Evolutionary conservation across 257 asterid species (phyloP), one percentile per base, ranked within the genome.

Genomic region (Fraxinus quadrangulata): DNA sequence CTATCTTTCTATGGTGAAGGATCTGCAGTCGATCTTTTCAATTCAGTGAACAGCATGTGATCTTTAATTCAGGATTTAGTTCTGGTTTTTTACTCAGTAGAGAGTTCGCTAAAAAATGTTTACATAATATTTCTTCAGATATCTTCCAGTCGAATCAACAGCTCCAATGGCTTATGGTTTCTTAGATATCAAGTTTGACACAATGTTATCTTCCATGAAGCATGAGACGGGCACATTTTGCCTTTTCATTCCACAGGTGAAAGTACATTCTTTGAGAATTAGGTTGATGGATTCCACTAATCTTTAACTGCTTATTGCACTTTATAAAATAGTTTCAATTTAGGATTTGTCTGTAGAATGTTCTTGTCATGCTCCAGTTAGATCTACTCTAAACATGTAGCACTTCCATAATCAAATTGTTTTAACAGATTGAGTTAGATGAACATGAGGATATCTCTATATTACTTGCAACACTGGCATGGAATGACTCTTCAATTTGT

Each of bases 221-320:
- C 86, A 75, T 67, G 88, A 89, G 83, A 82, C 72, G 70, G 97
- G 97, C 78, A 84, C 95, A 42, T 85, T 77, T 87, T 80, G 87
- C 87, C 82, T 92, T 77, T 90, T 92, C 83, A 85, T 94, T 66
- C 98, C 98, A 49, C 97, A 92, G 88, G 98, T 86, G 86, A 79
- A 19, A 73, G 24, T 71, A 65, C 40, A 72, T 74, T 74, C 69
- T 72, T 73, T 28, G 75, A 61, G 23, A 72, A 63, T 36, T 67
- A 66, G 36, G 47, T 45, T 66, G 63, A 30, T 24, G 56, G 30
- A 24, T 78, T 28, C n/a, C 12, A n/a, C 78, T 30, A 71, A 30
- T 54, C 49, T 42, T 71, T 19, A 70, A 72, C 68, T 45, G 40
- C 67, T 47, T 19, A 26, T 69, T 39, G 71, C 37, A 33, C 66